Evolutionary conservation across 306 rosid genomes (phyloP).

Genomic region (Sesbania bispinosa): DNA sequence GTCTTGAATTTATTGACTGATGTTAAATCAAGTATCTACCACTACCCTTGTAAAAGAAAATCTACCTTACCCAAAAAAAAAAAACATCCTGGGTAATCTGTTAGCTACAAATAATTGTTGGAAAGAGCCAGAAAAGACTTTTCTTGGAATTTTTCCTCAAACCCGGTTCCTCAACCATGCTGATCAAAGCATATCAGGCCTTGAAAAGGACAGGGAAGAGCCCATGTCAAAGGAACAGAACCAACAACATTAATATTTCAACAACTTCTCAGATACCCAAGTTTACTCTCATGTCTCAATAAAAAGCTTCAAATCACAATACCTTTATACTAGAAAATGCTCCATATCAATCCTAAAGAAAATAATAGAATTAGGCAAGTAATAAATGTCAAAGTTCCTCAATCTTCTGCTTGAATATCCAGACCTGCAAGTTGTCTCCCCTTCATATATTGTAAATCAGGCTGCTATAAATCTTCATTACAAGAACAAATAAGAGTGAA

Average conservation of each 20-base stretch:
- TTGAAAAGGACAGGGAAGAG: neutral
- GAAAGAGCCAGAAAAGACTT: neutral
- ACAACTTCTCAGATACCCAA: conserved; percentile 2
- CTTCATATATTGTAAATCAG: neutral
- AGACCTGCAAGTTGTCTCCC: conserved; percentile 15
- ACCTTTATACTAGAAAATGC: neutral
- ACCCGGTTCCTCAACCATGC: neutral
- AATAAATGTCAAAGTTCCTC: neutral
- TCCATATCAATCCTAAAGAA: neutral
- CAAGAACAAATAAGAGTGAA: conserved; percentile 13
- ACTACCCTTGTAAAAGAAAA: neutral
- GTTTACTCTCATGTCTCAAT: neutral
- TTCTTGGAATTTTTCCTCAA: neutral
- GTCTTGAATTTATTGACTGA: neutral
- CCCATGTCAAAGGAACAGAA: neutral
- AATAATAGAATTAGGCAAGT: conserved; percentile 1
- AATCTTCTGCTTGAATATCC: neutral
- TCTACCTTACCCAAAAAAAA: too few species aligned
- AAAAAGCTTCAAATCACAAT: conserved; percentile 7
- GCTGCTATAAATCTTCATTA: conserved; percentile 15
- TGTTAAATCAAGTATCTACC: conserved; percentile 16
- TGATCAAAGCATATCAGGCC: neutral
- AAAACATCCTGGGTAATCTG: neutral
- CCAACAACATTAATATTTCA: neutral
- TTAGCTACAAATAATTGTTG: neutral